phyloP scores from a whole-genome alignment of 2,329 filamentous ascomycete species.

The Aspergillus quadrilineatus region DNA sequence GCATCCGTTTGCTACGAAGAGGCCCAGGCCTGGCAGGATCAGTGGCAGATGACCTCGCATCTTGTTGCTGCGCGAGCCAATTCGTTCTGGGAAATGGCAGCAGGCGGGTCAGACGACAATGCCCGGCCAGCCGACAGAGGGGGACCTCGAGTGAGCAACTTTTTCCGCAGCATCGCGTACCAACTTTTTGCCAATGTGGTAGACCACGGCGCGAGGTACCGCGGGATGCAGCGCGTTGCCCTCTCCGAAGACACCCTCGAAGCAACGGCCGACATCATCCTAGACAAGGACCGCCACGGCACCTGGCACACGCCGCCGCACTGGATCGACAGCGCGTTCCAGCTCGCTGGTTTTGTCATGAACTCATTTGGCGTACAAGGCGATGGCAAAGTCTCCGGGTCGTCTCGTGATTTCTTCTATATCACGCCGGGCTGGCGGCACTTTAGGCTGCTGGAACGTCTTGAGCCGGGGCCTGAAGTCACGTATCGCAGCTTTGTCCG shows the following conservation, averaged over 20 bases:
- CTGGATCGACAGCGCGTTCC: not conserved
- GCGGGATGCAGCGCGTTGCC: not conserved
- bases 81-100: not conserved
- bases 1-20: not conserved
- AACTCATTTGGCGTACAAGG: not conserved
- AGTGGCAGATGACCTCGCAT: not conserved
- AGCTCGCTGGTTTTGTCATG: not conserved
- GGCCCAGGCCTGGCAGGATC: not conserved
- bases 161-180: not conserved
- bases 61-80: not conserved
- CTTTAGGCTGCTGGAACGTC: not conserved
- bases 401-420: not conserved
- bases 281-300: not conserved
- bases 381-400: not conserved
- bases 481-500: not conserved
- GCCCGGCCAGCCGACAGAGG: too few relatives aligned
- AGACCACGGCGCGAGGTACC: not conserved
- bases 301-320: not conserved
- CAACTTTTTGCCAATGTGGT: not conserved
- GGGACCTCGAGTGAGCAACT: not conserved
- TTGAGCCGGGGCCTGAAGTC: not conserved
- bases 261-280: not conserved
- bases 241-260: not conserved
- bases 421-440: not conserved
- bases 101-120: too few relatives aligned